Percentiles rank a stretch among this genome's conserved stretches.
phyloP scores from a whole-genome alignment of 2,329 filamentous ascomycete genomes.

The Penicillium sclerotigenum region DNA sequence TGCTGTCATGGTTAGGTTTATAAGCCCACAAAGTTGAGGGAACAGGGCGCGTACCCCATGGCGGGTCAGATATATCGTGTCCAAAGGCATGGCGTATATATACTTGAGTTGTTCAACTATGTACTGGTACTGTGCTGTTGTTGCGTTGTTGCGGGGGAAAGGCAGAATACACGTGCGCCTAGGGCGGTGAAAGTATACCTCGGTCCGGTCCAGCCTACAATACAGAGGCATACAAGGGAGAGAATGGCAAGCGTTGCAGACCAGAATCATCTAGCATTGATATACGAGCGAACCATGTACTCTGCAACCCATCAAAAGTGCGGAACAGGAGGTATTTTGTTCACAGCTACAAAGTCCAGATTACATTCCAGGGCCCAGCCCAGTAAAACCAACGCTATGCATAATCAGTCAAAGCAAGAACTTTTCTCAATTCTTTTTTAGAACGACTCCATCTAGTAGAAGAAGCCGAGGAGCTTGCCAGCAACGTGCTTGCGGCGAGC shows the following conservation, averaged over 20 bases:
- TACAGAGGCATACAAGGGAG: not conserved
- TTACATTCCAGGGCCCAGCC: constrained; percentile 28
- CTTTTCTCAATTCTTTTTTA: constrained; percentile 29
- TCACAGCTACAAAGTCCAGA: constrained; percentile 21
- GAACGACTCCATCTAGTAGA: constrained; percentile 67
- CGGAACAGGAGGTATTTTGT: constrained; percentile 18
- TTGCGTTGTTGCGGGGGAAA: constrained; percentile 20
- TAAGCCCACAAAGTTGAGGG: no score
- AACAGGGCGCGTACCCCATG: constrained; percentile 62
- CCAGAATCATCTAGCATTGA: constrained; percentile 24
- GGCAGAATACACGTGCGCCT: constrained; percentile 12
- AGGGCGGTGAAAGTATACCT: constrained; percentile 1
- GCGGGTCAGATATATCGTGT: constrained; percentile 70
- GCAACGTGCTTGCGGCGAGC: constrained; percentile 97
- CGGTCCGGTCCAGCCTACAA: not conserved
- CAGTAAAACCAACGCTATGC: constrained; percentile 17
- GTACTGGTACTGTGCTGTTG: not conserved
- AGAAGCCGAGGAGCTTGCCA: constrained; percentile 99
- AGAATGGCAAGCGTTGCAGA: constrained; percentile 9
- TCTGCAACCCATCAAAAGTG: constrained; percentile 20
- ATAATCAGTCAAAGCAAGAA: constrained; percentile 27
- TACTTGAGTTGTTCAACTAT: not conserved
- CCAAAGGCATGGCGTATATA: constrained; percentile 56
- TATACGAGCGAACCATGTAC: constrained; percentile 22
- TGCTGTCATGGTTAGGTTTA: constrained; percentile 57